These are phyloP conservation scores for Chytriomyces confervae DNA, from an alignment of 192 early-diverging fungal species.

Conservation along the genomic window DNA sequence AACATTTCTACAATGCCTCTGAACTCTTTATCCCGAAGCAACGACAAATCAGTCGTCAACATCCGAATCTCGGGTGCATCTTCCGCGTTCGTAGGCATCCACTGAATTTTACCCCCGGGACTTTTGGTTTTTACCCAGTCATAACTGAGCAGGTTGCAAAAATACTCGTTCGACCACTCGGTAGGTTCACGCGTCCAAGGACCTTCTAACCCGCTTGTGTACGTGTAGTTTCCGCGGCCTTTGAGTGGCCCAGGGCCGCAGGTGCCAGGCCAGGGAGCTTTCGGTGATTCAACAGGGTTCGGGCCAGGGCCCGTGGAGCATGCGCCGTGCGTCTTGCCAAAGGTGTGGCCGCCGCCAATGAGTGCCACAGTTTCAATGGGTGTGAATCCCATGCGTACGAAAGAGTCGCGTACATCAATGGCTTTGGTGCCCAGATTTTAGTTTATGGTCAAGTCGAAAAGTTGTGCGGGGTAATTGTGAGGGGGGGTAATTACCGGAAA, in stretches of 20 bases:
- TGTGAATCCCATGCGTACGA: conserved; percentile 54
- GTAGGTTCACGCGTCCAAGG: conserved; percentile 84
- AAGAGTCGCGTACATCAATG: conserved; percentile 14
- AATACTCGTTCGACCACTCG: conserved; percentile 80
- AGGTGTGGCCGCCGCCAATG: conserved; percentile 59
- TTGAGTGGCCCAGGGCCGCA: conserved; percentile 29
- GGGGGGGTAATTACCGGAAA: not conserved
- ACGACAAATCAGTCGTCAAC: conserved; percentile 34
- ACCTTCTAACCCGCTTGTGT: conserved; percentile 77
- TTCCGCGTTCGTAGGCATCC: conserved; percentile 17
- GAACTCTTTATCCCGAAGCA: conserved; percentile 22
- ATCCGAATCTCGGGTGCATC: conserved; percentile 29
- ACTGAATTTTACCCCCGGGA: conserved; percentile 38
- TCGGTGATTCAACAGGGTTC: conserved; percentile 21
- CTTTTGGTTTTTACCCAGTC: conserved; percentile 37
- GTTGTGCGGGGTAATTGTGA: not conserved
- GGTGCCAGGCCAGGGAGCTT: conserved; percentile 30
- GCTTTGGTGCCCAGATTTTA: not conserved
- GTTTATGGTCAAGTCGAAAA: not conserved
- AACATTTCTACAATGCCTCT: not conserved
- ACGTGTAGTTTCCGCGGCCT: conserved; percentile 39
- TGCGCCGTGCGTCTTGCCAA: conserved; percentile 36
- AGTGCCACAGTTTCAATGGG: conserved; percentile 82
- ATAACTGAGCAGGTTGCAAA: conserved; percentile 56
- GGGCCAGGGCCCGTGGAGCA: conserved; percentile 34